A percentile compares a stretch with the other conserved stretches of the same genome.
These are phyloP conservation scores for Barbarea vulgaris DNA, from an alignment of 345 rosid species.

Conservation along the genomic window DNA sequence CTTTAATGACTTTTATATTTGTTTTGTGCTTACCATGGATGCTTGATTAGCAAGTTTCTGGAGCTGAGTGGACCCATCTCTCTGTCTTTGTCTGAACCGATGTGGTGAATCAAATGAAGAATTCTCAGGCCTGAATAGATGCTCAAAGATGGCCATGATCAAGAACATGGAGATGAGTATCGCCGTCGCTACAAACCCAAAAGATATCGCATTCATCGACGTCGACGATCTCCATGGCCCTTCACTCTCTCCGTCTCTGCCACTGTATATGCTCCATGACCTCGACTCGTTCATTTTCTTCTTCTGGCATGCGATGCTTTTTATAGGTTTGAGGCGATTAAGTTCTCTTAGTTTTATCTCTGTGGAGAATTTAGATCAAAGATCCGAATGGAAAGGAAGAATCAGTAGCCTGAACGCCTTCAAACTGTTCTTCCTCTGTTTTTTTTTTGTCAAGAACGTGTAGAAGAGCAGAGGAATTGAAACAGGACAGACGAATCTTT, in stretches of 20 bases:
- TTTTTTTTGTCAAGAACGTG: neutral
- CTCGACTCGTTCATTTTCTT: conserved; percentile 53
- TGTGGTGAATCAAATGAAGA: conserved; percentile 60
- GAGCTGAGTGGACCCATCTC: conserved; percentile 39
- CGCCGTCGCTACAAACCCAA: conserved; percentile 95
- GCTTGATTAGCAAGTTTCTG: conserved; percentile 40
- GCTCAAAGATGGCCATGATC: conserved; percentile 94
- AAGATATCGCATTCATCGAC: conserved; percentile 80
- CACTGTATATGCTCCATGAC: conserved; percentile 42
- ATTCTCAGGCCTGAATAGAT: conserved; percentile 71
- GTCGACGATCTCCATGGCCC: conserved; percentile 71
- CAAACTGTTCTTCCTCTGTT: neutral
- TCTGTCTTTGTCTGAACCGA: conserved; percentile 36
- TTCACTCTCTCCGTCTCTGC: conserved; percentile 33
- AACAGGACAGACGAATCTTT: neutral
- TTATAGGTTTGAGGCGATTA: neutral
- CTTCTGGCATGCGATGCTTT: conserved; percentile 27
- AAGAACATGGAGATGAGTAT: conserved; percentile 86
- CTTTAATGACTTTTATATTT: conserved; percentile 21
- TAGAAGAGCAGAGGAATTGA: neutral
- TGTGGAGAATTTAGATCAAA: neutral
- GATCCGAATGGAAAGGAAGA: neutral
- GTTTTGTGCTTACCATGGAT: conserved; percentile 33
- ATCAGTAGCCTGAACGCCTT: neutral
- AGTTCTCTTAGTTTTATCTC: neutral